Conservation (phyloP, 2,329 filamentous ascomycete genomes). For the Aureobasidium musti region DNA sequence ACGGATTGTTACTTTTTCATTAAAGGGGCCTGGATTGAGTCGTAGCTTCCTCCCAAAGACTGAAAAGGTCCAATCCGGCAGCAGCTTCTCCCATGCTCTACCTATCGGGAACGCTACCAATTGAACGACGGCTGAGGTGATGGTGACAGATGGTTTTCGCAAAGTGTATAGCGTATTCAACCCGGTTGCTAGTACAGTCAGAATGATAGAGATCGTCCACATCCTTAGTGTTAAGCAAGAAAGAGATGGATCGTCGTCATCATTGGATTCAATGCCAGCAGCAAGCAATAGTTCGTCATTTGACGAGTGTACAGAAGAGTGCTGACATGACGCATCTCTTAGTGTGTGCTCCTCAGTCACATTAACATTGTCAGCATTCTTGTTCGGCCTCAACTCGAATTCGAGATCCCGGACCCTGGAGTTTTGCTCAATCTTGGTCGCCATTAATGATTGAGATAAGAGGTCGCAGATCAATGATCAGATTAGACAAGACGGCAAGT, state of each 20-base stretch:
- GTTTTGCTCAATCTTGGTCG: too few species aligned
- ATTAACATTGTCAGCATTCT: too few species aligned
- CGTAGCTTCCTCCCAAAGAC: neutral
- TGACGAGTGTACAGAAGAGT: too few species aligned
- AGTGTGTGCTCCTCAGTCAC: too few species aligned
- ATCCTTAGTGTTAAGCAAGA: neutral
- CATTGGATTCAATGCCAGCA: neutral
- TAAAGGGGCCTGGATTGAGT: neutral
- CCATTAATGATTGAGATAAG: too few species aligned
- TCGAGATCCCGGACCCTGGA: too few species aligned
- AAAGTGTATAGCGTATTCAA: neutral
- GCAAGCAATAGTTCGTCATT: neutral
- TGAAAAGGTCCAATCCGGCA: neutral
- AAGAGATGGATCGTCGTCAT: neutral
- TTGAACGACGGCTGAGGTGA: neutral
- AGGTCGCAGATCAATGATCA: too few species aligned
- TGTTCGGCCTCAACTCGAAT: too few species aligned
- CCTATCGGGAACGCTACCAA: slow-evolving; percentile 3
- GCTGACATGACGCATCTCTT: too few species aligned
- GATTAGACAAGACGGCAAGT: too few species aligned
- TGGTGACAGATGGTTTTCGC: slow-evolving; percentile 32
- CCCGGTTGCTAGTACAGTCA: neutral
- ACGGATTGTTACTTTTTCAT: neutral
- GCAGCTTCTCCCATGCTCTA: slow-evolving; percentile 5
- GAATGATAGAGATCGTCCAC: neutral